Conservation (phyloP, 1,139 yeast species). For the Hanseniaspora gamundiae region DNA sequence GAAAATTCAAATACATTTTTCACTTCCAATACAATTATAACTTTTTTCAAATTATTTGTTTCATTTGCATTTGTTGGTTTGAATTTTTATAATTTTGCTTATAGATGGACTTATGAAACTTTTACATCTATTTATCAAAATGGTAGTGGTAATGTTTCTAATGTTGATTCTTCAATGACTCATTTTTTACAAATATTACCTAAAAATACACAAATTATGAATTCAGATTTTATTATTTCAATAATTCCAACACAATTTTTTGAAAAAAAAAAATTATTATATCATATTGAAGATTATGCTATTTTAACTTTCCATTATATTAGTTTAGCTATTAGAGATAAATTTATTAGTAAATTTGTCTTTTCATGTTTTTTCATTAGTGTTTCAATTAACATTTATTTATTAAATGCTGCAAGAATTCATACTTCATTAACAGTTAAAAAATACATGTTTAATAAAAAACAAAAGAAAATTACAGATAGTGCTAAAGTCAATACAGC, state of each 20-base stretch:
- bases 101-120: conserved; percentile 56
- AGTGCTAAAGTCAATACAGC: background rate
- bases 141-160: background rate
- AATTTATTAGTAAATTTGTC: conserved; percentile 64
- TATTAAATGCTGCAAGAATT: conserved; percentile 63
- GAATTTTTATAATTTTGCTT: conserved; percentile 65
- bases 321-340: conserved; percentile 71
- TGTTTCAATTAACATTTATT: conserved; percentile 69
- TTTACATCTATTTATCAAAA: conserved; percentile 24
- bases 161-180: background rate
- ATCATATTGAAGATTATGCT: conserved; percentile 55
- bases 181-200: conserved; percentile 1
- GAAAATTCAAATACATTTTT: conserved; percentile 15
- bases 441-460: conserved; percentile 6
- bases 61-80: conserved; percentile 57
- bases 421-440: conserved; percentile 26
- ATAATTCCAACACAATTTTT: conserved; percentile 56
- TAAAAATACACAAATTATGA: conserved; percentile 1
- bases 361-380: conserved; percentile 66
- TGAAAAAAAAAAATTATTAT: conserved; percentile 52
- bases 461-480: conserved; percentile 1
- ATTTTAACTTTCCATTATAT: conserved; percentile 42
- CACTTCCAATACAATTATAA: conserved; percentile 32
- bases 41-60: conserved; percentile 54
- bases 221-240: conserved; percentile 35